Conservation (phyloP, 192 early-diverging fungal species). For the Nowakowskiella sp. region DNA sequence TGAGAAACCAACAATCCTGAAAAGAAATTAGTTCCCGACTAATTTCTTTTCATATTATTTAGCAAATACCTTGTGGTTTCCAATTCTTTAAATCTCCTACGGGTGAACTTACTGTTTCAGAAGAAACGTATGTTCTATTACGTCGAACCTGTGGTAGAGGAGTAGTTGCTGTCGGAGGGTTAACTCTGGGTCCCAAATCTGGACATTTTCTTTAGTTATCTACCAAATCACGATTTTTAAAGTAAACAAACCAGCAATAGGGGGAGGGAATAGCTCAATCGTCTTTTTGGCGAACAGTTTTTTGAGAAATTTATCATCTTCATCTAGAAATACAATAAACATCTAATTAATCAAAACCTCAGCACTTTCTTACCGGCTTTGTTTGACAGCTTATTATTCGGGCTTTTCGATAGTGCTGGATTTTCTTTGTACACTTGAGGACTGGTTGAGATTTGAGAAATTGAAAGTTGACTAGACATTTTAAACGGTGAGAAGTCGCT, state of each 20-base stretch:
- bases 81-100: conserved; percentile 44
- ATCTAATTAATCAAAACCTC: neutral
- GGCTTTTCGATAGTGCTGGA: too few relatives aligned
- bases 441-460: too few relatives aligned
- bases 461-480: too few relatives aligned
- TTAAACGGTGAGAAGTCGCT: too few relatives aligned
- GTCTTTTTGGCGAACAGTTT: conserved; percentile 34
- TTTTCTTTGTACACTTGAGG: too few relatives aligned
- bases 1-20: conserved; percentile 64
- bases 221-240: neutral
- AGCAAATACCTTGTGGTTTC: conserved; percentile 59
- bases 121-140: neutral
- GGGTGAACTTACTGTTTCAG: neutral
- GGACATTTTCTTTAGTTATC: neutral
- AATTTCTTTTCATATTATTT: neutral
- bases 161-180: neutral
- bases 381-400: too few relatives aligned
- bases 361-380: neutral
- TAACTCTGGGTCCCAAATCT: conserved; percentile 27
- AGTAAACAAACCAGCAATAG: conserved; percentile 20
- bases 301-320: conserved; percentile 21
- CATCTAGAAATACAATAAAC: conserved; percentile 13
- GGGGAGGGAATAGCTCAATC: conserved; percentile 31
- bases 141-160: neutral
- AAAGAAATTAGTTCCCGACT: neutral